Conservation (phyloP, 345 rosid genomes). For the Lumnitzera littorea region DNA sequence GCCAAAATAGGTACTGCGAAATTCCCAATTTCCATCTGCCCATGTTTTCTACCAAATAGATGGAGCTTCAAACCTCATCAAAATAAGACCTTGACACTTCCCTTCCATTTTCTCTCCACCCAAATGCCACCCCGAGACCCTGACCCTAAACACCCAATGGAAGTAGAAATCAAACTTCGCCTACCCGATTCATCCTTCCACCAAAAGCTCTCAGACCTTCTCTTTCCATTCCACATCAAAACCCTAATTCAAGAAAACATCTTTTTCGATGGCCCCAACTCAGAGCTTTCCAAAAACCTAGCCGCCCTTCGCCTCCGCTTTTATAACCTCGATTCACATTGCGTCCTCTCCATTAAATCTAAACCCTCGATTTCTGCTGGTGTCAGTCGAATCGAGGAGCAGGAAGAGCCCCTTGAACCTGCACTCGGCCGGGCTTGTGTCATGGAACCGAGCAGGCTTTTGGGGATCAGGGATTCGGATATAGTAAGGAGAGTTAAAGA, state of each 20-base stretch:
- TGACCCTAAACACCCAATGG: constrained; percentile 24
- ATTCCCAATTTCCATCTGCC: too few species aligned
- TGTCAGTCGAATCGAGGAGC: constrained; percentile 54
- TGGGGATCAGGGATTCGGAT: constrained; percentile 21
- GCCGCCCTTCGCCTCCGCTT: constrained; percentile 64
- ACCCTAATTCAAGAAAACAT: constrained; percentile 51
- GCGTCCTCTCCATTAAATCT: constrained; percentile 56
- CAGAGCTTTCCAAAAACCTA: constrained; percentile 29
- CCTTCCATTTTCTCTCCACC: constrained; percentile 10
- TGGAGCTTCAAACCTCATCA: constrained; percentile 1
- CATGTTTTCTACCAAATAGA: background rate
- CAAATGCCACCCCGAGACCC: constrained; percentile 11
- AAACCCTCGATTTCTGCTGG: constrained; percentile 39
- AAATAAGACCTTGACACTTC: background rate
- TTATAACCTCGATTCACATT: constrained; percentile 27
- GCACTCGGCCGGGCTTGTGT: constrained; percentile 29
- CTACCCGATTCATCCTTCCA: constrained; percentile 30
- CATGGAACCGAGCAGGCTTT: constrained; percentile 20
- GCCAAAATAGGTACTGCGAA: too few species aligned
- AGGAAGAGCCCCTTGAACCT: constrained; percentile 44
- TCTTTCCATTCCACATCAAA: constrained; percentile 39
- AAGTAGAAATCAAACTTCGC: constrained; percentile 58
- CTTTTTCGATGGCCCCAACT: constrained; percentile 46
- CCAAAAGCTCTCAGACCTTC: constrained; percentile 31
- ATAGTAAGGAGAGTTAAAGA: constrained; percentile 33